Evolutionary conservation across 805 yeast genomes (phyloP), one percentile per base, ranked within the genome.

Genomic region (Yarrowia alimentaria): DNA sequence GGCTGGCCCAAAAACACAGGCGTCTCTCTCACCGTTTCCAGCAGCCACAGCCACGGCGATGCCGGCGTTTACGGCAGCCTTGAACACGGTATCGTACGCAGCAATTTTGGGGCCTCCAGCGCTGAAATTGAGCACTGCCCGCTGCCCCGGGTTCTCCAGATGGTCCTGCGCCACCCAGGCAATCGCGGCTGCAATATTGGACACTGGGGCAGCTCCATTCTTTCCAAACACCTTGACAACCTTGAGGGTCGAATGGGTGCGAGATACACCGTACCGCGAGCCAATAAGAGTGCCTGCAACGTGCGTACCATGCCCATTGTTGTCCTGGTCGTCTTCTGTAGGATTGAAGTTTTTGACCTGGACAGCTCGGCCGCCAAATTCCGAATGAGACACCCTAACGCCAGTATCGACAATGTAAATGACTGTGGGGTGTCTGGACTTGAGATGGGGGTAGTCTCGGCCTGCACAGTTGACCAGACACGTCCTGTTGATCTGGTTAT

Each of bases 391-490:
- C 25, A 55, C 53, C 53, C 67, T 61, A 45, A 68, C 79, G 13
- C 96, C 82, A 25, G 81, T 77, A 62, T 77, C 82, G 57, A 77
- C 75, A 53, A 77, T 72, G 58, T 76, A 77, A 73, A 72, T 53
- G 51, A 80, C 50, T 2, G 50, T 43, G 10, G 29, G 18, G 11
- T 43, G 30, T 21, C 30, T 43, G 37, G 47, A 40, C 25, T 69
- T 79, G 91, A 93, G 69, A 83, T 83, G 21, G 98, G 97, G 50
- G 25, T 40, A 40, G 18, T 10, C 28, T 19, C 47, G 16, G 8
- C 47, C 47, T 13, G 59, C 31, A 59, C 65, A 43, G 17, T 17
- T 5, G 3, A 5, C 35, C 66, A 82, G 80, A 69, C 80, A 81
- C 22, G 35, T 43, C 11, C 29, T 10, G 71, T 81, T 83, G 30